Conservation (phyloP, 345 rosid species). For the Pelargonium nanum region DNA sequence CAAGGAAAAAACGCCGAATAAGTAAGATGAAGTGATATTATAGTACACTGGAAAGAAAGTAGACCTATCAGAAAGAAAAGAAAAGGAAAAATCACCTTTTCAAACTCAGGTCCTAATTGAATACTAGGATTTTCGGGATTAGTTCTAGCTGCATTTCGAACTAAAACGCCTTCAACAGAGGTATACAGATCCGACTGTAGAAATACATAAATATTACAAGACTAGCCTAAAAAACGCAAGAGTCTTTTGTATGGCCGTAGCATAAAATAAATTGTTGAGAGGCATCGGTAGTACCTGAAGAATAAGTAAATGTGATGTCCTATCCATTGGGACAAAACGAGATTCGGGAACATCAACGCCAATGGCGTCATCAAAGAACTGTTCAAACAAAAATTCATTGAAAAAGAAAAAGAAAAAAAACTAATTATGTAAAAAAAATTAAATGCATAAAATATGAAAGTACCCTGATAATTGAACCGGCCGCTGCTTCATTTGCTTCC, state of each 20-base stretch:
- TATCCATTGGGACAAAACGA: constrained; percentile 31
- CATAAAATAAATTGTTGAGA: constrained; percentile 2
- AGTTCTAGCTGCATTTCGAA: constrained; percentile 26
- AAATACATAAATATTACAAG: constrained; percentile 7
- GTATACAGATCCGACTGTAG: constrained; percentile 55
- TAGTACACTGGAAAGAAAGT: not conserved
- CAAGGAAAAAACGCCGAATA: constrained; percentile 2
- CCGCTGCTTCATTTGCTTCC: constrained; percentile 15
- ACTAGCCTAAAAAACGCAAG: not conserved
- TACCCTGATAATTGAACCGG: constrained; percentile 32
- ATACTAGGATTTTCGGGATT: constrained; percentile 36
- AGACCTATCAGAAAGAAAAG: not conserved
- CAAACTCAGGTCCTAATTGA: constrained; percentile 44
- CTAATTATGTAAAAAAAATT: not conserved
- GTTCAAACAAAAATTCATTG: constrained; percentile 6
- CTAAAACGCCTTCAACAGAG: constrained; percentile 25
- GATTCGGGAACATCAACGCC: constrained; percentile 38
- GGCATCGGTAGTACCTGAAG: constrained; percentile 32
- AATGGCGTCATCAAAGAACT: constrained; percentile 35
- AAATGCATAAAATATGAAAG: constrained; percentile 1
- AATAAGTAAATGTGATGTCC: constrained; percentile 46
- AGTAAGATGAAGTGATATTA: not conserved
- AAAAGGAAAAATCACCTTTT: constrained; percentile 25
- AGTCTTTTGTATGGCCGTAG: constrained; percentile 4
- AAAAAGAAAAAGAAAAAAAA: constrained; percentile 2